Base-by-base conservation (phyloP, 2,329 filamentous ascomycete genomes). In the Exophiala sideris region DNA sequence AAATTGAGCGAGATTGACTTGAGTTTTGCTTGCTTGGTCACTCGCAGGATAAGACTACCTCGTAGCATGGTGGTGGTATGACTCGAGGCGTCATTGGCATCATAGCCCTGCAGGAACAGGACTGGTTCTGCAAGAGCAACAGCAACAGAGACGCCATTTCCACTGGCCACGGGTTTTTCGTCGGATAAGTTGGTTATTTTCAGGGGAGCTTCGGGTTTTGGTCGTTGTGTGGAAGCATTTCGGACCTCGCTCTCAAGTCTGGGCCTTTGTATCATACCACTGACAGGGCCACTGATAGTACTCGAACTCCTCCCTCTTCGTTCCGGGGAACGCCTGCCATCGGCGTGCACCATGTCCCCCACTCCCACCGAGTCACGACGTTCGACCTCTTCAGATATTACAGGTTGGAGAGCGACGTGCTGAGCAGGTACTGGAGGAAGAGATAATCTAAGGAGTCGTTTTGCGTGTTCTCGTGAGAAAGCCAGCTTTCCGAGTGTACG, bases 11-110 rank as follows among this genome's bases (percentile, higher is more conserved):
- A 91, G 20, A 99, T 82, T 3, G 89, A 87, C 75, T 96, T 96
- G 62, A 99, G 85, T 73, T 99, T 99, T 44, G 91, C 84, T 61
- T 89, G 88, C 68, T 97, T 97, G 42, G 88, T 86, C 10, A 97
- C 82, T 56, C 86, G 86, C 36, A 99, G 70, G 64, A 89, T 86
- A 52, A 99, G 72, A 61, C 85, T 91, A 14, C 94, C 94, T 52
- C 94, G 82, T 11, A 99, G 78, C 67, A 99, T 86, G 1, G 91
- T 88, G 5, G 90, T 92, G 49, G 80, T 87, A 47, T 83, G 79
- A 2, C 80, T 79, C 9, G 83, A 80, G 3, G 71, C 67, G 39
- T 77, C 74, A 59, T 72, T 72, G 7, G 73, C 70, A 58, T 78
- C 75, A 56, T 76, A 76, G 2, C 75, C 74, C 50, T 76, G 73